Base-by-base conservation (phyloP, 2,329 filamentous ascomycete species). In the Daldinia eschscholtzii region DNA sequence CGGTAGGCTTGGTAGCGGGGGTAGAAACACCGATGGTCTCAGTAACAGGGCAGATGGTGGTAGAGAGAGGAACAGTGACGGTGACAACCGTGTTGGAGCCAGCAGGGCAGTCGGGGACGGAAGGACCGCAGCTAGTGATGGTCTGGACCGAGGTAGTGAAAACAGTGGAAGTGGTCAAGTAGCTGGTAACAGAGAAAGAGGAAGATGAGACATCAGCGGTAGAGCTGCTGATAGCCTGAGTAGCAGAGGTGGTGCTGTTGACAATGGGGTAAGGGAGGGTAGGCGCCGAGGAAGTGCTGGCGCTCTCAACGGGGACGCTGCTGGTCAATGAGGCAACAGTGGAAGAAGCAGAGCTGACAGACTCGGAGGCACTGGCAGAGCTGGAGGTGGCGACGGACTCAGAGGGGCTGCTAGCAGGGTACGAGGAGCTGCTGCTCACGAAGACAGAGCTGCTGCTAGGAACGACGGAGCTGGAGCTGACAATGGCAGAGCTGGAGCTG, bases 11-110 rank as follows among this genome's bases (percentile, higher is more conserved):
- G 28, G 46, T 46, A 73, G 72, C 72, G 65, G 72, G 76, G 67
- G 72, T 74, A 72, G 79, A 76, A 76, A 77, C 67, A 42, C 76
- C 77, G 72, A 82, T 76, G 46, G 85, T 87, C 81, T 84, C 84
- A n/a, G 86, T 88, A 67, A 88, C 85, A 23, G 86, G 87, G 84
- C 87, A 89, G 76, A 89, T 77, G 44, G 88, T 90, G 70, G 89
- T 90, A 57, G 85, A 86, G 56, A 89, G 74, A 53, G 87, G 79
- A 66, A 91, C 76, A 6, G 85, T 88, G 65, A 86, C 82, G 2
- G 86, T 87, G 61, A 86, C 80, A 33, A 87, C 76, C 0, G 80
- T 82, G 52, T 83, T 82, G 12, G 82, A 83, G 61, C 78, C 74
- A 33, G 81, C 76, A 57, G 76, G 77, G 35, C 85, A 87, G 84